Evolutionary conservation across 2,329 filamentous ascomycete species (phyloP).

Genomic region (Ascochyta clinopodiicola): DNA sequence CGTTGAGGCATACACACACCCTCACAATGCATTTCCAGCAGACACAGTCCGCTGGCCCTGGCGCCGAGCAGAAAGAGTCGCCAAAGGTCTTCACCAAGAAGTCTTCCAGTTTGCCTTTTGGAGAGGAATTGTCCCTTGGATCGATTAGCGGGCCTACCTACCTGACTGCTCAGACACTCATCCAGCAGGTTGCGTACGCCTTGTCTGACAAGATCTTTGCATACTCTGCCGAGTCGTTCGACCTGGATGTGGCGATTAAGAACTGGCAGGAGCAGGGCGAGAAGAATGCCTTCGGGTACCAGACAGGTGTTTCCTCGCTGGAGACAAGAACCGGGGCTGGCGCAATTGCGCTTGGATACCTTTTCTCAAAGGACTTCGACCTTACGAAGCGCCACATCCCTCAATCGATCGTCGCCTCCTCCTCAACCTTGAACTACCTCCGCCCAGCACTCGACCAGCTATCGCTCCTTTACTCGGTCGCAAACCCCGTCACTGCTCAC

Average conservation of each 20-base stretch:
- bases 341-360: slow-evolving; percentile 90
- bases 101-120: slow-evolving; percentile 60
- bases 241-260: slow-evolving; percentile 83
- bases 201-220: slow-evolving; percentile 97
- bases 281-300: slow-evolving; percentile 81
- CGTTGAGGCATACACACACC: slow-evolving; percentile 19
- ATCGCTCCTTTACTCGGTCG: slow-evolving; percentile 86
- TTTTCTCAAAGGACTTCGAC: slow-evolving; percentile 97
- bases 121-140: slow-evolving; percentile 58
- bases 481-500: slow-evolving; percentile 91
- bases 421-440: slow-evolving; percentile 79
- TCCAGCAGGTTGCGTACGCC: slow-evolving; percentile 94
- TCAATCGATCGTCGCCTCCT: slow-evolving; percentile 87
- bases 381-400: slow-evolving; percentile 88
- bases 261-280: slow-evolving; percentile 74
- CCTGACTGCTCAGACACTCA: slow-evolving; percentile 87
- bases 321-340: slow-evolving; percentile 91
- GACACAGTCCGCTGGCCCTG: slow-evolving; percentile 47
- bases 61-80: slow-evolving; percentile 35
- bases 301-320: slow-evolving; percentile 77
- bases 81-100: slow-evolving; percentile 49
- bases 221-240: slow-evolving; percentile 92
- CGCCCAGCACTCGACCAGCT: slow-evolving; percentile 89
- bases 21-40: slow-evolving; percentile 49
- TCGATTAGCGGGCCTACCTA: slow-evolving; percentile 87